Evolutionary conservation across 2,329 filamentous ascomycete species (phyloP).

Genomic region (Akanthomyces dipterigenus): DNA sequence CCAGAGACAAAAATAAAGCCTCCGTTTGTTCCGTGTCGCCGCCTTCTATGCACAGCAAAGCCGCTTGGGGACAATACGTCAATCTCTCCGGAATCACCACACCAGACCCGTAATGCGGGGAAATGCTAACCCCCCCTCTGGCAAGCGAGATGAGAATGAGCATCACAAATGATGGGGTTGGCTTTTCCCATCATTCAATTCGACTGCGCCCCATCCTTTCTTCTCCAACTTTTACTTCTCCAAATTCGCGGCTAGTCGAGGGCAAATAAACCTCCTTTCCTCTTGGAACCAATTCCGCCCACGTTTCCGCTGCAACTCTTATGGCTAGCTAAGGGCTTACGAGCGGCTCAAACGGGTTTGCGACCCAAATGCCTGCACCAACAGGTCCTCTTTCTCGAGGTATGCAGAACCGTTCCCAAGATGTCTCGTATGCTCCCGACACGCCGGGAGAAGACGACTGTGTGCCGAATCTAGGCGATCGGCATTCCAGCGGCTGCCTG

Average conservation of each 20-base stretch:
- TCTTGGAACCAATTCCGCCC: conserved; percentile 5
- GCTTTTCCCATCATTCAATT: not conserved
- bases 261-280: not conserved
- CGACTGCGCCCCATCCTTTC: not conserved
- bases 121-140: not conserved
- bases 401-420: not conserved
- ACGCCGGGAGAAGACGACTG: not conserved
- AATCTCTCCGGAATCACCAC: not conserved
- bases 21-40: not conserved
- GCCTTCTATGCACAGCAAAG: not conserved
- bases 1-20: not conserved
- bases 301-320: not conserved
- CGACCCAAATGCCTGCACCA: not conserved
- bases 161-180: not conserved
- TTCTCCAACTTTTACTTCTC: conserved; percentile 4
- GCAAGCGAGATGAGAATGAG: not conserved
- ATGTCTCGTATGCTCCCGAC: not conserved
- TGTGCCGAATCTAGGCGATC: conserved; percentile 1
- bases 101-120: too few relatives aligned
- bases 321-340: conserved; percentile 4
- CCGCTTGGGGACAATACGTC: too few relatives aligned
- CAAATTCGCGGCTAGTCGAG: conserved; percentile 7
- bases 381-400: not conserved
- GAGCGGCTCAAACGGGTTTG: not conserved
- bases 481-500: not conserved